These are phyloP conservation scores for Cyberlindnera nakhonratchasimensis DNA, from an alignment of 805 yeast genomes.

Conservation along the genomic window DNA sequence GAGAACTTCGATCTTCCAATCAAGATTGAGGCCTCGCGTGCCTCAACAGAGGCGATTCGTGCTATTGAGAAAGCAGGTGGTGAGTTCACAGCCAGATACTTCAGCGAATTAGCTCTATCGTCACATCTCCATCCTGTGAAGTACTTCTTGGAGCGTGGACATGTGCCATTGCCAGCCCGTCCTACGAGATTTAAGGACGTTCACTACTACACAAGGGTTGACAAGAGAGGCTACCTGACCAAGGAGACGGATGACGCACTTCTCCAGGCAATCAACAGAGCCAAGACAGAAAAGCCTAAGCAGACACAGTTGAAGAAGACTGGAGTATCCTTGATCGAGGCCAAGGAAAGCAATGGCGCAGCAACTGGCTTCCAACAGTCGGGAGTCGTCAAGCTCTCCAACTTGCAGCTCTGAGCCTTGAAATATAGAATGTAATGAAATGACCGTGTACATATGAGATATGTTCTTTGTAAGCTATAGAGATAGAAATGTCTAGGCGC, in stretches of 20 bases:
- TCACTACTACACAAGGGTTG: conserved; percentile 67
- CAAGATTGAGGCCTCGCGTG: conserved; percentile 78
- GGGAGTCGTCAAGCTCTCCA: conserved; percentile 25
- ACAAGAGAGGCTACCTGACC: conserved; percentile 71
- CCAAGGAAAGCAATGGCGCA: conserved; percentile 19
- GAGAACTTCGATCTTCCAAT: conserved; percentile 53
- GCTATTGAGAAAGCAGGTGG: conserved; percentile 74
- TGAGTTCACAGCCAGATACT: conserved; percentile 68
- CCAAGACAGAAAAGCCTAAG: conserved; percentile 16
- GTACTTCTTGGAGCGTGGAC: conserved; percentile 66
- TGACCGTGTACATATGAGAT: conserved; percentile 8
- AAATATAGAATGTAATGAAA: neutral
- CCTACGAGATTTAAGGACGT: conserved; percentile 83
- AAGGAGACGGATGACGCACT: conserved; percentile 33
- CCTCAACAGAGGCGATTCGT: conserved; percentile 68
- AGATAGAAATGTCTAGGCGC: no score
- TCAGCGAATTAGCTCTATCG: conserved; percentile 59
- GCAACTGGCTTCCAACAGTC: conserved; percentile 24
- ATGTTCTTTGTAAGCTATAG: neutral
- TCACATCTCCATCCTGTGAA: conserved; percentile 76
- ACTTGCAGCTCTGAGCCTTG: conserved; percentile 18
- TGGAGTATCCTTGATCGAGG: conserved; percentile 9
- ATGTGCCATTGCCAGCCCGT: conserved; percentile 79
- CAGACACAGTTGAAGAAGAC: conserved; percentile 7
- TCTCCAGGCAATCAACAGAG: conserved; percentile 21